These are phyloP conservation scores for Ganoderma sinense DNA, from an alignment of 1,284 basidiomycete species.

Conservation along the genomic window DNA sequence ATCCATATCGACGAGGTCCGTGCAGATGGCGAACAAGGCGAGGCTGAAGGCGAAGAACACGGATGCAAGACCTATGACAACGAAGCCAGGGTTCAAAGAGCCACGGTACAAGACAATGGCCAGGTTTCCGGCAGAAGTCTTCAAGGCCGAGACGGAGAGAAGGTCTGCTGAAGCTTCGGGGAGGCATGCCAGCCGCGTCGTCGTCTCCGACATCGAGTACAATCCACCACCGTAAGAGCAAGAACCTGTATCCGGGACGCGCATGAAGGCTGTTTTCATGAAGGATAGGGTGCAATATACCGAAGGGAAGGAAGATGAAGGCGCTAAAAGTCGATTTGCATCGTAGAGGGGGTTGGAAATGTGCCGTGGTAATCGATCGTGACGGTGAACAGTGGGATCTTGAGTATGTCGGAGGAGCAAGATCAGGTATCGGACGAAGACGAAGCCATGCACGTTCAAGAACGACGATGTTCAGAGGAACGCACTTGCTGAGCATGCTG, in stretches of 20 bases:
- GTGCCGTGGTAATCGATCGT: neutral
- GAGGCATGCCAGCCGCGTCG: neutral
- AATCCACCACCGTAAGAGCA: neutral
- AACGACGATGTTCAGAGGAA: too few species aligned
- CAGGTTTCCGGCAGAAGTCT: neutral
- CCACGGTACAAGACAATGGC: neutral
- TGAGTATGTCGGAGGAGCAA: neutral
- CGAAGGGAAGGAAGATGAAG: neutral
- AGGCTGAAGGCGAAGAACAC: neutral
- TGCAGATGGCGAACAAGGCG: neutral
- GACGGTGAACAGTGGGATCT: neutral
- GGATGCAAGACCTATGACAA: neutral
- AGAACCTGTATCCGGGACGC: neutral
- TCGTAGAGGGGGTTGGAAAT: neutral
- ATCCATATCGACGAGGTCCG: neutral
- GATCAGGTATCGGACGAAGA: neutral
- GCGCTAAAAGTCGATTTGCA: neutral
- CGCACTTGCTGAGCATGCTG: too few species aligned
- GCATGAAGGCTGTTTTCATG: neutral
- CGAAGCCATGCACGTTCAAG: neutral
- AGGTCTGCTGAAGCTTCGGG: neutral
- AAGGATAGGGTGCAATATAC: neutral
- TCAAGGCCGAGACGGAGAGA: neutral
- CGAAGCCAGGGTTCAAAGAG: neutral
- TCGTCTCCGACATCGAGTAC: neutral